Evolutionary conservation across 2,329 filamentous ascomycete species (phyloP), one percentile per base, ranked within the genome.

Genomic region (Aspergillus aculeatus): DNA sequence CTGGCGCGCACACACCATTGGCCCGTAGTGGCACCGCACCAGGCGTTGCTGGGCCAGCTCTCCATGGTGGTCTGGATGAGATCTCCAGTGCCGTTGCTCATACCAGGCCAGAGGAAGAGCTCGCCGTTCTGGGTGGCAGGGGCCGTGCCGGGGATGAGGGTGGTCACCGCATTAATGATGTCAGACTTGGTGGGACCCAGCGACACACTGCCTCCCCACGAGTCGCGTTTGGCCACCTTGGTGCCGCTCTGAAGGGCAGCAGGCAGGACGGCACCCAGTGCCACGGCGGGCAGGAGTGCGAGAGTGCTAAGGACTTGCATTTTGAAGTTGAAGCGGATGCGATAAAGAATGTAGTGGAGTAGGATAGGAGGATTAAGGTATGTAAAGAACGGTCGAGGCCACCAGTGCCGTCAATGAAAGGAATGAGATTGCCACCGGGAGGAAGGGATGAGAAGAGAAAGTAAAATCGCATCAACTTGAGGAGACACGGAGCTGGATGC

Each of bases 11-110:
- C 72, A 63, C 75, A 80, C 75, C 75, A 80, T 64, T 80, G 69
- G 5, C 74, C 76, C 2, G 68, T 62, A 4, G 47, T 58, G 9
- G 75, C 78, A 44, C 77, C 77, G 60, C 77, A 80, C 77, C 76
- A 80, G 14, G 64, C 63, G 62, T 80, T 79, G 47, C 69, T 68
- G 7, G 72, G 61, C 77, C 76, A 80, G 21, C 70, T 73, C 62
- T 80, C 76, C 5, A 79, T 67, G 0, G 76, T 79, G 0, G 76
- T 76, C 60, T 80, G 77, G 50, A 80, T 66, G 16, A 80, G 67
- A 53, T 80, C 73, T 1, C 77, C 77, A 3, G 78, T 80, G 44
- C 78, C 77, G 62, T 79, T 80, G 55, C 74, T 77, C 75, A 80
- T 80, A 5, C 78, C 78, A 6, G 77, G 78, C 76, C 76, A 80